These are phyloP conservation scores for Aspergillus hancockii DNA, from an alignment of 495 filamentous ascomycete species.

Conservation along the genomic window DNA sequence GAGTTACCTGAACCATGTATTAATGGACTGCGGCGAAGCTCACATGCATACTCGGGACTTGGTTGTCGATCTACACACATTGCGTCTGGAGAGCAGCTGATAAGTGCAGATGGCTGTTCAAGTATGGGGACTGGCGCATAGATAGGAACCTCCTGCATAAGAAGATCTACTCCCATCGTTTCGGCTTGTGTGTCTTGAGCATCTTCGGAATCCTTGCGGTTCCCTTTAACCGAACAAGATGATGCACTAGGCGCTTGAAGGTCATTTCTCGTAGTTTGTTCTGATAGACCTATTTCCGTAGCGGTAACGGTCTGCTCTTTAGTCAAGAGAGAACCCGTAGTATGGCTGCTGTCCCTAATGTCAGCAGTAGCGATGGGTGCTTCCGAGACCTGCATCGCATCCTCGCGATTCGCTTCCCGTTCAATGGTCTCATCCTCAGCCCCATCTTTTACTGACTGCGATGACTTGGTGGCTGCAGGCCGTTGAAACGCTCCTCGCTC, in stretches of 20 bases:
- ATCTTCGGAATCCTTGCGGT: neutral
- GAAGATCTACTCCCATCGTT: conserved; percentile 9
- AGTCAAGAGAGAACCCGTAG: conserved; percentile 15
- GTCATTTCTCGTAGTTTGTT: neutral
- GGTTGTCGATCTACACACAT: neutral
- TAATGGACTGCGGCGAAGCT: conserved; percentile 38
- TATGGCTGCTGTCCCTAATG: conserved; percentile 20
- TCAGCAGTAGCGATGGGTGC: conserved; percentile 39
- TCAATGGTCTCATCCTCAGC: conserved; percentile 50
- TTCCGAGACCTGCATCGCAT: conserved; percentile 52
- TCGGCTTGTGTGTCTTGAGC: conserved; percentile 11
- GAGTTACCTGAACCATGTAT: conserved; percentile 39
- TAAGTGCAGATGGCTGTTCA: conserved; percentile 54
- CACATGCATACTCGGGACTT: conserved; percentile 25
- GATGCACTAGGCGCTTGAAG: neutral
- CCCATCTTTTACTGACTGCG: conserved; percentile 44
- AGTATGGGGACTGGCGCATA: conserved; percentile 32
- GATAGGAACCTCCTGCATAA: conserved; percentile 15
- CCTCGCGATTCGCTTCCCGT: conserved; percentile 47
- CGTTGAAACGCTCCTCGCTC: conserved; percentile 37
- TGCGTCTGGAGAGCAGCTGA: conserved; percentile 53
- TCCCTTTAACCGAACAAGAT: neutral
- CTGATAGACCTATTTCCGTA: neutral
- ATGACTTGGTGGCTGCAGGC: conserved; percentile 22
- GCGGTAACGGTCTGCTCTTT: conserved; percentile 8